phyloP scores from a whole-genome alignment of 1,284 basidiomycete species.

The Trichosporon faecale region DNA sequence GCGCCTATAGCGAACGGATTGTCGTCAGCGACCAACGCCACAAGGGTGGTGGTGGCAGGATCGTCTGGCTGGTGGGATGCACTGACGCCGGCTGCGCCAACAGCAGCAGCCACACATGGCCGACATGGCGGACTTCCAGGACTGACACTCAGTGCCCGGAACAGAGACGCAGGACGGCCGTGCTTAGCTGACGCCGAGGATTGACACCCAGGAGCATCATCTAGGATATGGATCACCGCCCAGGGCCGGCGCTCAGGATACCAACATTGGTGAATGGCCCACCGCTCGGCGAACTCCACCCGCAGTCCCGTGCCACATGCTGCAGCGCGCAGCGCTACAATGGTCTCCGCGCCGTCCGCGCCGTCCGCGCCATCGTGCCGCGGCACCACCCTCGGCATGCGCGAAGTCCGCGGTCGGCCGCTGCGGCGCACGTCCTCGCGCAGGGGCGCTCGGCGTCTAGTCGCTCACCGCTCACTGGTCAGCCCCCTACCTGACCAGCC shows the following conservation, averaged over 20 bases:
- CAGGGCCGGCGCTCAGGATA: neutral
- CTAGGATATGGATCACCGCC: neutral
- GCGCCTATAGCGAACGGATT: neutral
- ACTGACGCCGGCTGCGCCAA: neutral
- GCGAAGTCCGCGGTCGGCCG: too few relatives aligned
- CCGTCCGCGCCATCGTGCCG: neutral
- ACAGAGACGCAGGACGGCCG: neutral
- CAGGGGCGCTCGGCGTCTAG: too few relatives aligned
- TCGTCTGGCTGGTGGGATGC: neutral
- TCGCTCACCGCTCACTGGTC: too few relatives aligned
- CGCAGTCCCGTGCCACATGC: neutral
- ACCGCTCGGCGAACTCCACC: neutral
- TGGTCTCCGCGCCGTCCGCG: neutral
- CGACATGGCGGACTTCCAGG: neutral
- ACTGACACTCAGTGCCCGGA: neutral
- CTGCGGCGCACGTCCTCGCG: neutral
- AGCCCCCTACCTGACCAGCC: too few relatives aligned
- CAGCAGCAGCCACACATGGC: neutral
- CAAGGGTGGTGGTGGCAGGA: neutral
- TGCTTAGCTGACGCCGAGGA: neutral
- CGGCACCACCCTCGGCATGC: neutral
- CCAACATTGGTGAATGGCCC: neutral
- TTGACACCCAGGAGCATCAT: neutral
- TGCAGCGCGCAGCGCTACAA: neutral
- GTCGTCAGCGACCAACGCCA: neutral